A percentile compares a stretch with the other conserved stretches of the same genome.
These are phyloP conservation scores for Hanseniaspora lindneri DNA, from an alignment of 805 yeast species.

Conservation along the genomic window DNA sequence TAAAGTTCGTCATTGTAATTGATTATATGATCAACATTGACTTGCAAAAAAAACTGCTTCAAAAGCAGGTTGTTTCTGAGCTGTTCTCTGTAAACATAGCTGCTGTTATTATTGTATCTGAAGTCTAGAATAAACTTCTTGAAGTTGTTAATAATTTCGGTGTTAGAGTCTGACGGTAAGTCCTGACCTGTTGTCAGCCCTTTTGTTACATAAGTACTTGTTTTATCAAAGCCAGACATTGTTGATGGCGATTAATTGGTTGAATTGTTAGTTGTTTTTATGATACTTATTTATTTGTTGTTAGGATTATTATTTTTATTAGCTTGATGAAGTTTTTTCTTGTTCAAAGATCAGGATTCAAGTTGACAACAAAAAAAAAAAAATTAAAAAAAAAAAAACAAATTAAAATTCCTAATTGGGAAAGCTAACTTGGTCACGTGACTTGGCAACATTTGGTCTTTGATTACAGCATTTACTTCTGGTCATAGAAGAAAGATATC, in stretches of 20 bases:
- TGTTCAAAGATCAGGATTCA: too few relatives aligned
- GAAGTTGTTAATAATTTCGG: slow-evolving; percentile 66
- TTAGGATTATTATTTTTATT: too few relatives aligned
- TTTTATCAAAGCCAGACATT: slow-evolving; percentile 60
- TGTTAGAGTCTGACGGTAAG: slow-evolving; percentile 47
- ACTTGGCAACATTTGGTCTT: too few relatives aligned
- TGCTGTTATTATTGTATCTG: slow-evolving; percentile 50
- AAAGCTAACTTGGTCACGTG: too few relatives aligned
- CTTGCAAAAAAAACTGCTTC: slow-evolving; percentile 57
- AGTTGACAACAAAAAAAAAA: too few relatives aligned
- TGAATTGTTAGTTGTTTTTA: too few relatives aligned
- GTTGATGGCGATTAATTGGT: background rate
- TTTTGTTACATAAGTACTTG: slow-evolving; percentile 61
- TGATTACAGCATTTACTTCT: too few relatives aligned
- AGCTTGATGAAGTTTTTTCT: too few relatives aligned
- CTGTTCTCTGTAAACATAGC: slow-evolving; percentile 81
- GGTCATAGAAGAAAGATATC: too few relatives aligned
- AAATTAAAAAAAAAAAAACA: too few relatives aligned
- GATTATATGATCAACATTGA: slow-evolving; percentile 72
- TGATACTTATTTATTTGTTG: too few relatives aligned
- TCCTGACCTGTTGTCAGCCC: slow-evolving; percentile 78
- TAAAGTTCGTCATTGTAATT: slow-evolving; percentile 82
- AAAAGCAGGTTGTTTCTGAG: slow-evolving; percentile 75
- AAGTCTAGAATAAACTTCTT: slow-evolving; percentile 74
- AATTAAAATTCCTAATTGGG: too few relatives aligned